These are phyloP conservation scores for Blastomyces emzantsi DNA, from an alignment of 2,329 filamentous ascomycete genomes.

Conservation along the genomic window DNA sequence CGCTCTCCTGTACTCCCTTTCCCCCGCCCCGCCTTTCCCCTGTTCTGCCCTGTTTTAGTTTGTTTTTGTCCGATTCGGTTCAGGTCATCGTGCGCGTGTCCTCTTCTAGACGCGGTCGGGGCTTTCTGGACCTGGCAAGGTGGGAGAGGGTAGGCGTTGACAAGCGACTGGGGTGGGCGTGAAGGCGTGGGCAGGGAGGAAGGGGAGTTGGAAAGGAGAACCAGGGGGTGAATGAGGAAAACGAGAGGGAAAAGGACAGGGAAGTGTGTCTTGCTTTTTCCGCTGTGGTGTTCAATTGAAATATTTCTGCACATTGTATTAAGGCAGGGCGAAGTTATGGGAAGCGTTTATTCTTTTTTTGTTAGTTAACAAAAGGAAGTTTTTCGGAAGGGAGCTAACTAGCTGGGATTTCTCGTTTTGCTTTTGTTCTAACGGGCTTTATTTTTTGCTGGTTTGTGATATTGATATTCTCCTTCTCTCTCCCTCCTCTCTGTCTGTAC, in stretches of 20 bases:
- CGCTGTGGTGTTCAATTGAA: no score
- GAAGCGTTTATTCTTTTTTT: neutral
- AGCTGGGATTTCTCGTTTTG: neutral
- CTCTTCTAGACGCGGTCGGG: neutral
- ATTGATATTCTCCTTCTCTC: neutral
- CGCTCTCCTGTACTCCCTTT: neutral
- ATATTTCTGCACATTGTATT: no score
- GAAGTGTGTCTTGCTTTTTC: neutral
- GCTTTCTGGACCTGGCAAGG: neutral
- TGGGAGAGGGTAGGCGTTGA: neutral
- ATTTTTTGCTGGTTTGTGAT: neutral
- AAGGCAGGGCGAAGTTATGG: no score
- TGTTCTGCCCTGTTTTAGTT: neutral
- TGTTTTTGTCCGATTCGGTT: neutral
- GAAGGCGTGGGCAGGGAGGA: neutral
- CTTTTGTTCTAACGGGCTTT: neutral
- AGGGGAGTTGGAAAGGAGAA: no score
- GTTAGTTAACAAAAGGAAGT: neutral
- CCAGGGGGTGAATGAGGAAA: neutral
- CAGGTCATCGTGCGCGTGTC: neutral
- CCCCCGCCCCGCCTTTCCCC: neutral
- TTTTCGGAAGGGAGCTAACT: neutral
- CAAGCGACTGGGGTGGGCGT: neutral
- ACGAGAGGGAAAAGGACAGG: neutral
- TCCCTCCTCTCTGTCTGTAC: no score